phyloP scores from a whole-genome alignment of 1,139 yeast species.

The Suhomyces maxii region DNA sequence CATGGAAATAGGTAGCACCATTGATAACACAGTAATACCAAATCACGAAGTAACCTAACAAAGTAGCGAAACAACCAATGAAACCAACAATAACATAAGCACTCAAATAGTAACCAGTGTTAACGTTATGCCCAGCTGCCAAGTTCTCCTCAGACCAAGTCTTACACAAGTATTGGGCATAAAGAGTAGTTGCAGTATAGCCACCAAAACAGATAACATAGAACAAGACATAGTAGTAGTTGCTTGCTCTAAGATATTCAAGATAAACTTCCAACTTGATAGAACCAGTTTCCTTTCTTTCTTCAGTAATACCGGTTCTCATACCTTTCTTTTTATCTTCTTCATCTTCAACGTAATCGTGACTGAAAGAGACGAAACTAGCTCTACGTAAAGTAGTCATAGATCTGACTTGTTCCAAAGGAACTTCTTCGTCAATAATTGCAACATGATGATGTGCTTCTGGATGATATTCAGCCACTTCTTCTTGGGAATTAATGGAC shows the following conservation, averaged over 20 bases:
- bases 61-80: constrained; percentile 23
- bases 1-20: constrained; percentile 28
- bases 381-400: constrained; percentile 14
- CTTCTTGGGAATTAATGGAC: constrained; percentile 23
- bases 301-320: constrained; percentile 22
- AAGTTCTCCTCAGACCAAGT: constrained; percentile 29
- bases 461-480: constrained; percentile 3
- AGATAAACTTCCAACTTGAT: constrained; percentile 25
- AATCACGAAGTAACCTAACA: constrained; percentile 24
- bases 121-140: constrained; percentile 21
- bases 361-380: constrained; percentile 23
- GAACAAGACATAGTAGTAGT: constrained; percentile 22
- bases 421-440: background rate
- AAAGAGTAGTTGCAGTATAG: constrained; percentile 18
- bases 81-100: constrained; percentile 24
- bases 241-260: constrained; percentile 29
- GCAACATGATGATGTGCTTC: constrained; percentile 1
- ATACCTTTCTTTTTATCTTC: constrained; percentile 16
- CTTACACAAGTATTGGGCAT: constrained; percentile 25
- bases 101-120: constrained; percentile 19
- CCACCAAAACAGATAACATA: constrained; percentile 20
- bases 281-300: constrained; percentile 23
- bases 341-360: constrained; percentile 22
- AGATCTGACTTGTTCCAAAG: constrained; percentile 3
- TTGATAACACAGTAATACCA: constrained; percentile 30